phyloP scores from a whole-genome alignment of 352 stramenopile species.

The Phytophthora rubi region DNA sequence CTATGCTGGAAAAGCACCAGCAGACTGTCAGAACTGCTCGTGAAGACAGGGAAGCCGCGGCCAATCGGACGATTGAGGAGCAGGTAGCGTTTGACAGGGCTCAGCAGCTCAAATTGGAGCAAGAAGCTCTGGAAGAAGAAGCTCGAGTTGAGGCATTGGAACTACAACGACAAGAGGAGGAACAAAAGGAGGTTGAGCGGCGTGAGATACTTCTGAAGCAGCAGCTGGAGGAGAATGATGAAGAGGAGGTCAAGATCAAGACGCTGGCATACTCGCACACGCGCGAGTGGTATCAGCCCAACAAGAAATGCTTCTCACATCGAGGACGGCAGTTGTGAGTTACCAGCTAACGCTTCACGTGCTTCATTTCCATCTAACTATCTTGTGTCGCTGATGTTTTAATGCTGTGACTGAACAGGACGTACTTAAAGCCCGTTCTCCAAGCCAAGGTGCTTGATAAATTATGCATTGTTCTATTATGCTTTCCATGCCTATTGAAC shows the following conservation, averaged over 20 bases:
- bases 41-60: slow-evolving; percentile 32
- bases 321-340: slow-evolving; percentile 61
- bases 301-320: slow-evolving; percentile 71
- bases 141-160: slow-evolving; percentile 26
- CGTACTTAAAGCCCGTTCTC: slow-evolving; percentile 68
- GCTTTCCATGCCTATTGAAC: not conserved
- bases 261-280: slow-evolving; percentile 65
- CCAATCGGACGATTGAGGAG: slow-evolving; percentile 30
- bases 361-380: not conserved
- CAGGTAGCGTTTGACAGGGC: slow-evolving; percentile 23
- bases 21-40: slow-evolving; percentile 25
- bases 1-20: slow-evolving; percentile 44
- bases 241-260: slow-evolving; percentile 64
- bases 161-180: slow-evolving; percentile 27
- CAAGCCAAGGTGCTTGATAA: slow-evolving; percentile 32
- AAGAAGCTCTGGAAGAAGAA: slow-evolving; percentile 31
- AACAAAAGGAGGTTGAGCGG: slow-evolving; percentile 29
- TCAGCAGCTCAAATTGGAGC: slow-evolving; percentile 26
- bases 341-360: not conserved
- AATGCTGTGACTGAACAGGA: slow-evolving; percentile 32
- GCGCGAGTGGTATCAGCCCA: slow-evolving; percentile 65
- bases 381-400: not conserved
- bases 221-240: slow-evolving; percentile 57
- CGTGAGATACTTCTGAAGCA: slow-evolving; percentile 38
- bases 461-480: not conserved